Base-by-base conservation (phyloP, 106 monocot genomes). In the Dioscorea dumetorum region DNA sequence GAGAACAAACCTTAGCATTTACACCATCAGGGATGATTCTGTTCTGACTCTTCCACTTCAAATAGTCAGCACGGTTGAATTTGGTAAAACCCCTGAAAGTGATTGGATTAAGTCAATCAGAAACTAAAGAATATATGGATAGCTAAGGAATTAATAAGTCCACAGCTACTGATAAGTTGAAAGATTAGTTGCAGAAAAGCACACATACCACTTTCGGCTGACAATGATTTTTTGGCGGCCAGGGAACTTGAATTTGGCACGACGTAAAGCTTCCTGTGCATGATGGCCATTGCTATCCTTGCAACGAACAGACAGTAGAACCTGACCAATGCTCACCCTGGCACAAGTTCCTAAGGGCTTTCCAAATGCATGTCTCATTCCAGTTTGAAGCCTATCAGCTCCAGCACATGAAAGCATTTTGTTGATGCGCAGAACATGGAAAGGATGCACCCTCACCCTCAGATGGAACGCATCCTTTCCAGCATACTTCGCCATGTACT, bases 381-480 rank as follows among this genome's bases (percentile, higher is more conserved):
- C 91, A 71, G 91, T 91, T 67, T 91, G 91, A 34, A 91, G 91
- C 87, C 91, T 81, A 91, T 91, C 91, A 73, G 91, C 91, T 67
- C 91, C 91, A 62, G 91, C 91, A 71, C 91, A 91, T 21, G 91
- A 91, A 80, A 91, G 85, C 91, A 91, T 91, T 71, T 91, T 91
- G 78, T 91, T 91, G 70, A 91, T 91, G 12, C 91, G 79, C 15
- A 91, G 78, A 5, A 91, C 91, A 70, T 91, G 91, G 82, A 91
- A 91, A 12, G 91, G 91, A 64, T 91, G 91, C 31, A 87, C 91
- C 28, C 91, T 74, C 8, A 91, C 84, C 8, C 91, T 70, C 3
- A 91, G 75, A 68, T 91, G 91, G 80, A 91, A 91, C 6, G 91
- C 85, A 83, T 88, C 89, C 76, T 93, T 93, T 19, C 93, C 88